These are phyloP conservation scores for Polyporus arcularius DNA, from an alignment of 768 basidiomycete genomes.

Conservation along the genomic window DNA sequence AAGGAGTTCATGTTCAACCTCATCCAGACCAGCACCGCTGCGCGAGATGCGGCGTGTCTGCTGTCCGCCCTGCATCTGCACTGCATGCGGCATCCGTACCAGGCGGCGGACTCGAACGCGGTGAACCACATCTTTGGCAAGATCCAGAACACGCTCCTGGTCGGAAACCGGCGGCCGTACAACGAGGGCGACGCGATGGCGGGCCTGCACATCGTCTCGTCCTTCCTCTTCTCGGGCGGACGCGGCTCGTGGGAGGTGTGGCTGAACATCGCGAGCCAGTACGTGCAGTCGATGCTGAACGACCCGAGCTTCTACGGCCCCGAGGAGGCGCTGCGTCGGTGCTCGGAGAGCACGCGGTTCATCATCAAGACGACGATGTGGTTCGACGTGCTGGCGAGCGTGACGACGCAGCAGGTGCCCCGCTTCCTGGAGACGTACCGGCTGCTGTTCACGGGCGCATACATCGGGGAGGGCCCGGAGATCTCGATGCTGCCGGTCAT, in stretches of 20 bases:
- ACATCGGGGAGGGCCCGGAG: conserved; percentile 37
- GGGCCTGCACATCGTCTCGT: conserved; percentile 73
- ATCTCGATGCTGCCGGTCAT: conserved; percentile 81
- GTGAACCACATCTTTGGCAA: conserved; percentile 22
- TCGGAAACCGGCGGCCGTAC: conserved; percentile 22
- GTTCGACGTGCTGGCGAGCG: conserved; percentile 83
- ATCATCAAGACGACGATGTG: conserved; percentile 84
- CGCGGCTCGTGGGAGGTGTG: conserved; percentile 68
- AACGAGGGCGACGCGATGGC: conserved; percentile 77
- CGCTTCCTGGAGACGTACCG: conserved; percentile 58
- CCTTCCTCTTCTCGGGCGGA: conserved; percentile 78
- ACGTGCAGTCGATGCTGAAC: conserved; percentile 51
- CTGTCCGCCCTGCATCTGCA: conserved; percentile 61
- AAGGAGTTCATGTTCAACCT: conserved; percentile 51
- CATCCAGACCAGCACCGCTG: conserved; percentile 44
- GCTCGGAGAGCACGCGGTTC: conserved; percentile 58
- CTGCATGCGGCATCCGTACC: conserved; percentile 24
- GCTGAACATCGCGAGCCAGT: conserved; percentile 60
- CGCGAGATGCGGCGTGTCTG: conserved; percentile 60
- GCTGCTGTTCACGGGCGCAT: conserved; percentile 53
- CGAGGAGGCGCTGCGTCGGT: conserved; percentile 45
- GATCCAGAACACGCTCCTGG: conserved; percentile 19
- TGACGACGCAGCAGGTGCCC: conserved; percentile 64
- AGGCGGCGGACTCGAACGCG: conserved; percentile 14
- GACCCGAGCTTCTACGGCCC: conserved; percentile 39